These are phyloP conservation scores for Pichia sp. DNA, from an alignment of 1,139 yeast genomes.

Conservation along the genomic window DNA sequence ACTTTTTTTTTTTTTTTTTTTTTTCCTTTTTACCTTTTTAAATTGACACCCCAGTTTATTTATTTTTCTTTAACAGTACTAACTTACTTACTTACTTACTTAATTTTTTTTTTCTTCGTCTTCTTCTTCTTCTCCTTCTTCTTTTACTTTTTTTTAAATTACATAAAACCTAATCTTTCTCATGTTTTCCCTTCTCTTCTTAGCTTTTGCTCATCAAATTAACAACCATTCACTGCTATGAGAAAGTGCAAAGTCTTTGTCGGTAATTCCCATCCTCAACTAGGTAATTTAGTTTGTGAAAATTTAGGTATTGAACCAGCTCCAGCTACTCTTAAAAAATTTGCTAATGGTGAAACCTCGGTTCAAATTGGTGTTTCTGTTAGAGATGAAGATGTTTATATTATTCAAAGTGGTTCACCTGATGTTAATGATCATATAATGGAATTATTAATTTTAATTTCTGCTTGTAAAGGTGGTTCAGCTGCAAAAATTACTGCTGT, in stretches of 20 bases:
- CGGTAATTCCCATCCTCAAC: slow-evolving; percentile 93
- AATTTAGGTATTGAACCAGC: slow-evolving; percentile 94
- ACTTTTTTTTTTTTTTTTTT: too few relatives aligned
- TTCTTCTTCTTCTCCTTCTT: too few relatives aligned
- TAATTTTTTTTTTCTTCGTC: neutral
- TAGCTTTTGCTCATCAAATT: slow-evolving; percentile 5
- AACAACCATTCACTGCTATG: slow-evolving; percentile 41
- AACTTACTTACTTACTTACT: too few relatives aligned
- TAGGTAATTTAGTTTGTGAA: slow-evolving; percentile 85
- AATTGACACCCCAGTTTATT: neutral
- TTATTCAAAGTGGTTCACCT: slow-evolving; percentile 89
- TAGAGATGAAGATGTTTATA: slow-evolving; percentile 94
- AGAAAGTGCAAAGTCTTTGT: slow-evolving; percentile 96
- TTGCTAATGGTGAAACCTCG: slow-evolving; percentile 95
- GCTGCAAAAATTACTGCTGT: slow-evolving; percentile 97
- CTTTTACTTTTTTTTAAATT: neutral
- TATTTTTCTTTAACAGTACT: neutral
- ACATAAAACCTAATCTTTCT: neutral
- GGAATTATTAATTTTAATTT: slow-evolving; percentile 88
- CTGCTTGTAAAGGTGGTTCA: slow-evolving; percentile 96
- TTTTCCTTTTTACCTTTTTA: too few relatives aligned
- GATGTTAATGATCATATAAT: slow-evolving; percentile 90
- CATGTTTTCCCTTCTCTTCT: neutral
- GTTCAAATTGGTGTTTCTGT: slow-evolving; percentile 93
- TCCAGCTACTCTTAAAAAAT: slow-evolving; percentile 82